Evolutionary conservation across 1,284 basidiomycete species (phyloP).

Genomic region (Somion occarium): DNA sequence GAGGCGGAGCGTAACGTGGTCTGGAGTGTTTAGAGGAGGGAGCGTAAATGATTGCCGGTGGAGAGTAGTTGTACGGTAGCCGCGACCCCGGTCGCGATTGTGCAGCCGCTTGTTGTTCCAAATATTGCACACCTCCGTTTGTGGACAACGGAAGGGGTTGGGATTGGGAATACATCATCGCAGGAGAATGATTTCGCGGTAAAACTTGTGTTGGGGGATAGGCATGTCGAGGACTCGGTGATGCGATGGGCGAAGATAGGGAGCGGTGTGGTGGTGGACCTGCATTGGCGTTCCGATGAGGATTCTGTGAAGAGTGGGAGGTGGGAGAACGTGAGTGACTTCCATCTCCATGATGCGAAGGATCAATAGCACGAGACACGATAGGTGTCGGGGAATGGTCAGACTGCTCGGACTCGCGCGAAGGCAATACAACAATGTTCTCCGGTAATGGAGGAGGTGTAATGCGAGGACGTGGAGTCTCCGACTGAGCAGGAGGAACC

Average conservation of each 20-base stretch:
- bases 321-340: not conserved
- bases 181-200: slow-evolving; percentile 17
- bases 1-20: slow-evolving; percentile 27
- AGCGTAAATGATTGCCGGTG: slow-evolving; percentile 31
- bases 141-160: slow-evolving; percentile 18
- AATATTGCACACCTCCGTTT: slow-evolving; percentile 18
- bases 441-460: slow-evolving; percentile 25
- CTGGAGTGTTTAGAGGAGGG: slow-evolving; percentile 26
- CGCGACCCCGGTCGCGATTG: slow-evolving; percentile 18
- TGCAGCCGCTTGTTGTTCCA: slow-evolving; percentile 18
- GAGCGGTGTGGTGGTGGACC: too few species aligned
- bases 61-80: slow-evolving; percentile 26
- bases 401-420: slow-evolving; percentile 22
- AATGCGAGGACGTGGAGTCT: slow-evolving; percentile 6
- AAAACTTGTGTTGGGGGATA: not conserved
- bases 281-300: too few species aligned
- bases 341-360: not conserved
- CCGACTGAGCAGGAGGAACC: slow-evolving; percentile 10
- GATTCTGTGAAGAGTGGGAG: not conserved
- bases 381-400: slow-evolving; percentile 12
- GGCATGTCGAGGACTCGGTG: slow-evolving; percentile 3
- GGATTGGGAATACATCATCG: slow-evolving; percentile 22
- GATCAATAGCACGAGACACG: slow-evolving; percentile 10
- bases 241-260: not conserved
- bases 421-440: slow-evolving; percentile 29